These are phyloP conservation scores for Scutellaria galericulata DNA, from an alignment of 257 asterid genomes.

Conservation along the genomic window DNA sequence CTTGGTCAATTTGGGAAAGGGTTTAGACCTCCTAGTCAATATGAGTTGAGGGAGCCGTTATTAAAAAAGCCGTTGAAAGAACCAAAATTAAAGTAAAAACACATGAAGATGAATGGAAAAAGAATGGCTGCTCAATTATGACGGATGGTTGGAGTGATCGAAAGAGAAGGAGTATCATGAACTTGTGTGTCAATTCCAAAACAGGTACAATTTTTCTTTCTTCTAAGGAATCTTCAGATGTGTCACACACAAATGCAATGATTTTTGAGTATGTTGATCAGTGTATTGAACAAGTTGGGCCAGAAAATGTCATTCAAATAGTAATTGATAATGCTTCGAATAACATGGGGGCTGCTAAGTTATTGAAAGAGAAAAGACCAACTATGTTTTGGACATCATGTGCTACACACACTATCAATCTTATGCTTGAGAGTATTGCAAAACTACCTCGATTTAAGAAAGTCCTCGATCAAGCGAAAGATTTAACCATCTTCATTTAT, in stretches of 20 bases:
- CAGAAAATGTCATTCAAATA: background rate
- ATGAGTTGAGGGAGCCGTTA: background rate
- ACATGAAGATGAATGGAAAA: conserved; percentile 20
- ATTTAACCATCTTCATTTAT: conserved; percentile 5
- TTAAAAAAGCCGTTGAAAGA: background rate
- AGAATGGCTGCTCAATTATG: conserved; percentile 13
- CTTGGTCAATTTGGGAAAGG: conserved; percentile 14
- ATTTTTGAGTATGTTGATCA: background rate
- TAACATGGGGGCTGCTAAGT: conserved; percentile 2
- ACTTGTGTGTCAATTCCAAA: background rate
- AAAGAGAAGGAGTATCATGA: conserved; percentile 2
- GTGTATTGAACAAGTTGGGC: background rate
- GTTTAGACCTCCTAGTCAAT: conserved; percentile 1
- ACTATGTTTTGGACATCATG: background rate
- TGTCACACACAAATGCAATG: background rate
- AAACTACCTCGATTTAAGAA: background rate
- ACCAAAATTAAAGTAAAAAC: background rate
- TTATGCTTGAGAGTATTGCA: background rate
- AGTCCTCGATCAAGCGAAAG: background rate
- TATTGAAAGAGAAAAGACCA: background rate
- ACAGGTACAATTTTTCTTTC: background rate
- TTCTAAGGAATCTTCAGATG: background rate
- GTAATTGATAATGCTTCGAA: conserved; percentile 18
- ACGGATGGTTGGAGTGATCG: conserved; percentile 12
- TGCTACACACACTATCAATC: background rate